Evolutionary conservation across 805 yeast genomes (phyloP), one percentile per base, ranked within the genome.

Genomic region (Candida glaebosa): DNA sequence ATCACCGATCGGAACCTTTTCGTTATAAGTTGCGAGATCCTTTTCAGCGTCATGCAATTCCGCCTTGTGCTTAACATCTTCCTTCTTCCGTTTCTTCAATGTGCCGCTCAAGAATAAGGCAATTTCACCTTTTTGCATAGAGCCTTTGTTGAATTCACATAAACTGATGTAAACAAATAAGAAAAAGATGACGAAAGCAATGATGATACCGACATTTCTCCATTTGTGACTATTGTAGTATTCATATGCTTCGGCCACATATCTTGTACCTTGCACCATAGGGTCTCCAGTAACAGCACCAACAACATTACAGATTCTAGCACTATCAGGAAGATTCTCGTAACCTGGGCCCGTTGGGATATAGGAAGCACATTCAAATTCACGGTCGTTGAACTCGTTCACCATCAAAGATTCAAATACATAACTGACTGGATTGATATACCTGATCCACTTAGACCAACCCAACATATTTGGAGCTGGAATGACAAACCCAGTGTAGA

Each of bases 121-220:
- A 43, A 66, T 56, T 54, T 67, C 73, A 50, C 73, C 73, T 55
- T 67, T 67, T 51, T 67, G 73, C 69, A 64, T 66, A 6, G 73
- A 66, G 49, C 71, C 73, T 49, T 65, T 65, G 52, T 67, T 67
- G 36, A 46, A 50, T 50, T 67, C 73, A 38, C 67, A 62, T 45
- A 67, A 58, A 3, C 49, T 40, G 28, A 67, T 54, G 51, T 67
- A 65, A 20, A 63, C 46, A 25, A 46, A 40, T 41, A 74, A 48
- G 56, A 72, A 71, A 46, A 73, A 73, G 3, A 68, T 46, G 42
- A 71, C 60, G 53, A 70, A 82, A 2, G 75, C 87, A 54, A 79
- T 56, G 44, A 76, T 44, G 44, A 83, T 77, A 54, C 89, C 96
- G 42, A 83, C 71, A 58, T 87, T 84, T 67, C 95, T 79, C 96